Evolutionary conservation across 306 rosid genomes (phyloP).

Genomic region (Malus fusca): DNA sequence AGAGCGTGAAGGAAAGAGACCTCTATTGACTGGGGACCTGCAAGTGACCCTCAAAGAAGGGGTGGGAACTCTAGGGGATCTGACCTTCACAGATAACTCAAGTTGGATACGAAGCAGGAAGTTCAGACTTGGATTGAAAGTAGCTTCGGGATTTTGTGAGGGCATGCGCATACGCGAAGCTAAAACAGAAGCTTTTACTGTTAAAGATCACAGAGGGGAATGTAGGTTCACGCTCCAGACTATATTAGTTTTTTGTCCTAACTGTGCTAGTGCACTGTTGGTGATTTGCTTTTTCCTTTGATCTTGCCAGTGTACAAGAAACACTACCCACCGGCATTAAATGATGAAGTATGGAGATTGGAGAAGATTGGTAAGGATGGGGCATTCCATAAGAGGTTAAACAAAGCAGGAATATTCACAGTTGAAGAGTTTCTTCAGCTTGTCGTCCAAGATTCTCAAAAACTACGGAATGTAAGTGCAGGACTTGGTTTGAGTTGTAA

Average conservation of each 20-base stretch:
- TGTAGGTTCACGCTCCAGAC: slow-evolving; percentile 41
- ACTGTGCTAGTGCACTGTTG: not conserved
- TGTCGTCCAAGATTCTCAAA: slow-evolving; percentile 71
- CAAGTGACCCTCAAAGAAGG: slow-evolving; percentile 95
- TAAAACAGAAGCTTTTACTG: slow-evolving; percentile 96
- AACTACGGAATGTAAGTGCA: slow-evolving; percentile 65
- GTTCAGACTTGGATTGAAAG: slow-evolving; percentile 91
- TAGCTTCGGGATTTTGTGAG: slow-evolving; percentile 67
- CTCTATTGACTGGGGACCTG: slow-evolving; percentile 87
- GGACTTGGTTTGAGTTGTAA: slow-evolving; percentile 15
- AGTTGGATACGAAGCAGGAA: slow-evolving; percentile 99
- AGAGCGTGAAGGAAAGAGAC: slow-evolving; percentile 98
- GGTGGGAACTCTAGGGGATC: slow-evolving; percentile 87
- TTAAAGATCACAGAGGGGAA: slow-evolving; percentile 99
- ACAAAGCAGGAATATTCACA: slow-evolving; percentile 30
- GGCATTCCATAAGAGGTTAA: slow-evolving; percentile 91
- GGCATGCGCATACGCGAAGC: slow-evolving; percentile 87
- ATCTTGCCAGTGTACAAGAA: slow-evolving; percentile 84
- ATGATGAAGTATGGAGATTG: slow-evolving; percentile 93
- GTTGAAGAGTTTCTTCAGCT: slow-evolving; percentile 91
- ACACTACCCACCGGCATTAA: slow-evolving; percentile 88
- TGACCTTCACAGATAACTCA: slow-evolving; percentile 92
- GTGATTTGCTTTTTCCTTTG: not conserved
- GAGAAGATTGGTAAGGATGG: slow-evolving; percentile 99
- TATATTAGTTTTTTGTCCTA: slow-evolving; percentile 2